phyloP scores from a whole-genome alignment of 176 grass and related monocot species.

The Oryza australiensis region DNA sequence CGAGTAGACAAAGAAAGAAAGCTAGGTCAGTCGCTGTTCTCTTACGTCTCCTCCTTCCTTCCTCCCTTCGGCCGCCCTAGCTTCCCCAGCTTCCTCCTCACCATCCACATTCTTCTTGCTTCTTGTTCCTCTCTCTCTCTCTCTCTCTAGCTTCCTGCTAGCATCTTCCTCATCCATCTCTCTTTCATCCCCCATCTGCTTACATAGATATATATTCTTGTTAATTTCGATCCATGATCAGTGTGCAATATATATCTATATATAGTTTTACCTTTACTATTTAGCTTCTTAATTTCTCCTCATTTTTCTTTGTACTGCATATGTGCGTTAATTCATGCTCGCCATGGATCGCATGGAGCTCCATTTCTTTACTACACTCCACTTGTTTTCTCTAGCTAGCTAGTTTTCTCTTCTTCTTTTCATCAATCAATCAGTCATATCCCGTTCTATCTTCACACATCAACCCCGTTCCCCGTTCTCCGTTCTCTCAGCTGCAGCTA shows the following conservation, averaged over 20 bases:
- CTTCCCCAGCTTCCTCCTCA: background rate
- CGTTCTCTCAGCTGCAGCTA: background rate
- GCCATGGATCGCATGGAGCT: conserved; percentile 13
- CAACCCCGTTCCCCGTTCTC: conserved; percentile 44
- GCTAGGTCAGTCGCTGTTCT: conserved; percentile 46
- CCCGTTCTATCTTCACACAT: conserved; percentile 30
- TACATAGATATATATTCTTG: background rate
- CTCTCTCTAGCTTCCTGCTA: conserved; percentile 3
- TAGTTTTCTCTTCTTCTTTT: background rate
- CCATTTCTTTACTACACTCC: conserved; percentile 20
- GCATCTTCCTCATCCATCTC: background rate
- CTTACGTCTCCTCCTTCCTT: conserved; percentile 40
- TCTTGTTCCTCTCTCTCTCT: background rate
- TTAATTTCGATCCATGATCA: background rate
- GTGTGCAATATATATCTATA: background rate
- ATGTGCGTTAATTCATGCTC: background rate
- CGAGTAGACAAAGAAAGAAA: conserved; percentile 4
- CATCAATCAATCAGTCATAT: conserved; percentile 25
- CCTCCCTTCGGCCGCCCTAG: background rate
- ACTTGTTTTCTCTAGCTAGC: background rate
- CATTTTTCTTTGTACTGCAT: background rate
- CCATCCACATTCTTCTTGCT: background rate
- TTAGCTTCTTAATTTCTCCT: background rate
- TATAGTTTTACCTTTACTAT: background rate
- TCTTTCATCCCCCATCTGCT: background rate